A percentile compares a stretch with the other conserved stretches of the same genome.
Evolutionary conservation across 164 flowering plant genomes (phyloP).

Genomic region (Sedum album): DNA sequence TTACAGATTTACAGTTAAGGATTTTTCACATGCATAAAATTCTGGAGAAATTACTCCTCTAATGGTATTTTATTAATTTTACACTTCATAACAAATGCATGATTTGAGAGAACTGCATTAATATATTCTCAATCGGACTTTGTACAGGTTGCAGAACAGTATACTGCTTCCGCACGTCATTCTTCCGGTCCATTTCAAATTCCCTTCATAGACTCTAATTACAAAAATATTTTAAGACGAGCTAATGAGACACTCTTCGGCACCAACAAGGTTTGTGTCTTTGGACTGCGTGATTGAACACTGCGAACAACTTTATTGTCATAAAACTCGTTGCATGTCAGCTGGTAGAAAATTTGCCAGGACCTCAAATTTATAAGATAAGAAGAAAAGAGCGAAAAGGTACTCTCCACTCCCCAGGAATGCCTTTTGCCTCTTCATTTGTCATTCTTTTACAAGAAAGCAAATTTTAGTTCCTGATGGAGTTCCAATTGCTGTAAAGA

Average conservation of each 20-base stretch:
- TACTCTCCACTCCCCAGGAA: no score
- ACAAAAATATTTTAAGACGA: slow-evolving; percentile 56
- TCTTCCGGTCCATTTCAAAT: slow-evolving; percentile 45
- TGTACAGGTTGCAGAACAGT: slow-evolving; percentile 65
- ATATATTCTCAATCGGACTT: slow-evolving; percentile 3
- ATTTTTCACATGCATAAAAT: slow-evolving; percentile 64
- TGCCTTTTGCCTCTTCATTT: background rate
- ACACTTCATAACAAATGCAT: background rate
- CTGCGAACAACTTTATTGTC: background rate
- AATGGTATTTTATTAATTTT: slow-evolving; percentile 27
- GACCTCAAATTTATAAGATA: background rate
- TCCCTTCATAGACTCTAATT: slow-evolving; percentile 59
- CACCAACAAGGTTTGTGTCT: slow-evolving; percentile 48
- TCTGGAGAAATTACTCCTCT: slow-evolving; percentile 60
- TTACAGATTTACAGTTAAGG: slow-evolving; percentile 63
- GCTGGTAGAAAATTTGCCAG: background rate
- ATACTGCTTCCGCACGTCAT: slow-evolving; percentile 46
- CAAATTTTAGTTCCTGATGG: slow-evolving; percentile 82
- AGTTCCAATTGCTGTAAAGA: slow-evolving; percentile 77
- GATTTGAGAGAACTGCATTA: background rate
- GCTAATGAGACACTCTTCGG: slow-evolving; percentile 69
- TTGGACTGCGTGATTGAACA: background rate
- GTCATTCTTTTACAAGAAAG: slow-evolving; percentile 32
- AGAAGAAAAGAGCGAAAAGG: background rate
- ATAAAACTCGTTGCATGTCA: background rate